Evolutionary conservation across 2,329 filamentous ascomycete species (phyloP).

Genomic region (Ophiostoma himal-ulmi): DNA sequence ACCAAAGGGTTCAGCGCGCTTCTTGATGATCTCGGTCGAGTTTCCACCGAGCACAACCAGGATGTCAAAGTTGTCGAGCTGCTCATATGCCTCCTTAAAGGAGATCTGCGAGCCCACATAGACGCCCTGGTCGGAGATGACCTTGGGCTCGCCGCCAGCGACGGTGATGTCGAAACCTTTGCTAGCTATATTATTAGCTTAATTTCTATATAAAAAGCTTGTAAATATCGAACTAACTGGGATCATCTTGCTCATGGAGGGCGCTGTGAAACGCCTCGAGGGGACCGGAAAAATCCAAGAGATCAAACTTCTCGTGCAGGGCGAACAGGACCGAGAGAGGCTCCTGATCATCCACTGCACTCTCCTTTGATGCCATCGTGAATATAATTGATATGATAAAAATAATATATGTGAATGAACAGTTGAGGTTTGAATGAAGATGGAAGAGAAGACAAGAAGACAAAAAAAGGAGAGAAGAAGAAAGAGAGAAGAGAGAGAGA

Average conservation of each 20-base stretch:
- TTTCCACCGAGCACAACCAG: slow-evolving; percentile 72
- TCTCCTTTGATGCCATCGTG: slow-evolving; percentile 55
- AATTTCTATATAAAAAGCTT: not conserved
- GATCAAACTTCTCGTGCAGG: slow-evolving; percentile 54
- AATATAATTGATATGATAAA: slow-evolving; percentile 29
- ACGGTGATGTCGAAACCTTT: slow-evolving; percentile 56
- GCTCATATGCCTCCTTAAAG: slow-evolving; percentile 71
- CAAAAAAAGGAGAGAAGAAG: not conserved
- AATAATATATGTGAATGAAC: not conserved
- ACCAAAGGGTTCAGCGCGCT: slow-evolving; percentile 61
- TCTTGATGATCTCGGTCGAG: slow-evolving; percentile 57
- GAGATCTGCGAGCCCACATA: slow-evolving; percentile 68
- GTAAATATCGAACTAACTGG: slow-evolving; percentile 38
- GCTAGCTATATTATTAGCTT: slow-evolving; percentile 25
- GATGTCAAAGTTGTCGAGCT: slow-evolving; percentile 70
- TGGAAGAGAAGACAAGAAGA: not conserved
- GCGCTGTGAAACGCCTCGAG: slow-evolving; percentile 48
- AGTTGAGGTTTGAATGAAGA: not conserved
- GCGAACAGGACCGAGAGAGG: slow-evolving; percentile 56
- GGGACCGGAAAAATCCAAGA: slow-evolving; percentile 53
- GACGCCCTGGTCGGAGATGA: slow-evolving; percentile 58
- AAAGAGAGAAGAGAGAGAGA: not conserved
- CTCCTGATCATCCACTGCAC: slow-evolving; percentile 51
- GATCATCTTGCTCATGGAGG: slow-evolving; percentile 49
- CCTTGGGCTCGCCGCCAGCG: slow-evolving; percentile 48